Evolutionary conservation across 192 early-diverging fungal genomes (phyloP).

Genomic region (Linnemannia elongata): DNA sequence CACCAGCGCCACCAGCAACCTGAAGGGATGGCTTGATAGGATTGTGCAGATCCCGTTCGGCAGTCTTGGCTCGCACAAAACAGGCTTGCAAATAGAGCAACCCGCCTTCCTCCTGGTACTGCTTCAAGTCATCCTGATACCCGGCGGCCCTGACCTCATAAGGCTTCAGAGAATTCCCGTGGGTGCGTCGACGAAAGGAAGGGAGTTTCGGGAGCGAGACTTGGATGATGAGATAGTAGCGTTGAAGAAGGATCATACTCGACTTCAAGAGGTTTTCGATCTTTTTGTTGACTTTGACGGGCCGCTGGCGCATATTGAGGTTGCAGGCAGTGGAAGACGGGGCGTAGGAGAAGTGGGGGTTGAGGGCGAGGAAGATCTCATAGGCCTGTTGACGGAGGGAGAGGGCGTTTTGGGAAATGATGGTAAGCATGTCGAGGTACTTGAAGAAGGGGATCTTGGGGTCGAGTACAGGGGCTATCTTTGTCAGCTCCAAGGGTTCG

Average conservation of each 20-base stretch:
- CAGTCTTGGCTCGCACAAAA: neutral
- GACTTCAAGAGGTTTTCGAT: neutral
- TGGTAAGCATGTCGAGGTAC: slow-evolving; percentile 20
- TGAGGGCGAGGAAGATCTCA: slow-evolving; percentile 4
- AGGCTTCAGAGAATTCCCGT: neutral
- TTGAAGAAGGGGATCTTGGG: slow-evolving; percentile 27
- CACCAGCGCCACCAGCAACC: too few relatives aligned
- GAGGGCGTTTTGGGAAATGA: neutral
- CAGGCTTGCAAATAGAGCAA: neutral
- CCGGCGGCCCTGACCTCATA: neutral
- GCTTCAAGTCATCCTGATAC: neutral
- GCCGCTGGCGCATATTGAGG: neutral
- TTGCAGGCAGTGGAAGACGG: neutral
- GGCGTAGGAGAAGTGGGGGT: neutral
- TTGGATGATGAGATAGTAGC: slow-evolving; percentile 17
- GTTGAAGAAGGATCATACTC: slow-evolving; percentile 22
- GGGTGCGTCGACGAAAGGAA: slow-evolving; percentile 4
- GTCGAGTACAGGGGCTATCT: slow-evolving; percentile 8
- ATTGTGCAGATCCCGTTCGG: neutral
- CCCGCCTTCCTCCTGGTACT: slow-evolving; percentile 10
- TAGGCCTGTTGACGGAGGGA: slow-evolving; percentile 5
- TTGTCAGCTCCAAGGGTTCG: neutral
- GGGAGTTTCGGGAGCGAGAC: slow-evolving; percentile 21
- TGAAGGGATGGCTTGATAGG: neutral
- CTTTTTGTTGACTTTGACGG: slow-evolving; percentile 3